Evolutionary conservation across 139 green algal genomes (phyloP).

Genomic region (Tetradesmus lagerheimii): DNA sequence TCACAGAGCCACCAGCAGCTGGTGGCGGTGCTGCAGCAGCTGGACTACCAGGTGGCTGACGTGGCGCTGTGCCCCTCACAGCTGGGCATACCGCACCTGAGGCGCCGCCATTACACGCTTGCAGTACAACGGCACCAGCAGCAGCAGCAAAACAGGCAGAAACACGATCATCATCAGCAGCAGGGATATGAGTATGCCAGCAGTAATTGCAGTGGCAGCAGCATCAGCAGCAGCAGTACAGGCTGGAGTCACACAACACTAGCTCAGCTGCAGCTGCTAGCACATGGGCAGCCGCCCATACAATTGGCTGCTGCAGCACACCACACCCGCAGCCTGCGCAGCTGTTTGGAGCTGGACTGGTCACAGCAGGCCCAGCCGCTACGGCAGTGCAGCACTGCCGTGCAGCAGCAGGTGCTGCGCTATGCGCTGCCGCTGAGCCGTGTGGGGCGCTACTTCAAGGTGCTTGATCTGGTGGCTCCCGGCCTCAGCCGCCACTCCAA

Average conservation of each 20-base stretch:
- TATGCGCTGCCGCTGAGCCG: conserved; percentile 11
- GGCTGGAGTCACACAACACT: not conserved
- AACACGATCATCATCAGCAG: not conserved
- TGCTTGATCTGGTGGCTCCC: conserved; percentile 15
- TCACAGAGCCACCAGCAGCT: conserved; percentile 11
- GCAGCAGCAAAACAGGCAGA: not conserved
- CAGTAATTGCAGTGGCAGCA: not conserved
- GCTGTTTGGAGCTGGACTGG: conserved; percentile 15
- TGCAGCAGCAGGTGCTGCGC: conserved; percentile 15
- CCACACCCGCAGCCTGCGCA: not conserved
- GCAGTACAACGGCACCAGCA: not conserved
- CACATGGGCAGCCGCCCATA: not conserved
- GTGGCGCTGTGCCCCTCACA: conserved; percentile 29
- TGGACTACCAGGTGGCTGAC: conserved; percentile 2
- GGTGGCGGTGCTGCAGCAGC: not conserved
- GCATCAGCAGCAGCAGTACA: not conserved
- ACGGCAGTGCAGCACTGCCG: not conserved
- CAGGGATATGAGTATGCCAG: no score
- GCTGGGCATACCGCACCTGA: conserved; percentile 22
- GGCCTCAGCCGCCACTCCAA: conserved; percentile 9
- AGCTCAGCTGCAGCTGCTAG: not conserved
- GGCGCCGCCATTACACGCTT: conserved; percentile 22
- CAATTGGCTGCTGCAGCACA: not conserved
- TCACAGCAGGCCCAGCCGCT: conserved; percentile 3
- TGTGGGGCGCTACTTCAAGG: conserved; percentile 17